Evolutionary conservation across 2,329 filamentous ascomycete genomes (phyloP).

Genomic region (Fusarium illudens): DNA sequence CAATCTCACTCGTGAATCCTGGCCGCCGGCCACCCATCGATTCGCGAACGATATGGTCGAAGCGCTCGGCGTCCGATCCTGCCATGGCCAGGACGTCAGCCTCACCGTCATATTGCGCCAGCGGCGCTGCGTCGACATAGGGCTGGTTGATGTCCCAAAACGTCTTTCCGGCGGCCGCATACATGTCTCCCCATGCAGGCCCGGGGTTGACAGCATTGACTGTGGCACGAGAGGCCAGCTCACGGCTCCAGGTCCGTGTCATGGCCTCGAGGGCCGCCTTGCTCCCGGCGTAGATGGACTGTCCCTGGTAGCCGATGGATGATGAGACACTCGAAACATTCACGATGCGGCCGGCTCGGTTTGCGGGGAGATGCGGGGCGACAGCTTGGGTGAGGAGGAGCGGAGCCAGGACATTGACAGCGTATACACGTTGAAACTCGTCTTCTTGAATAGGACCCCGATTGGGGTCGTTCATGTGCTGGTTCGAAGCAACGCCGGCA

Average conservation of each 20-base stretch:
- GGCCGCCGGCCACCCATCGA: conserved; percentile 48
- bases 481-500: conserved; percentile 76
- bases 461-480: conserved; percentile 64
- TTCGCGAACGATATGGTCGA: conserved; percentile 46
- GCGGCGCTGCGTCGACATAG: conserved; percentile 48
- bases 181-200: conserved; percentile 64
- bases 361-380: conserved; percentile 70
- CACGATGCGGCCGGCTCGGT: conserved; percentile 70
- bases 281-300: conserved; percentile 65
- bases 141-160: conserved; percentile 52
- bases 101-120: conserved; percentile 48
- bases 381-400: conserved; percentile 80
- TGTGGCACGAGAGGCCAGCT: conserved; percentile 61
- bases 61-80: conserved; percentile 45
- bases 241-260: conserved; percentile 66
- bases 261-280: conserved; percentile 68
- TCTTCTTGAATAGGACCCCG: conserved; percentile 62
- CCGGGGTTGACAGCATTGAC: conserved; percentile 68
- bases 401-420: conserved; percentile 83
- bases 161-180: conserved; percentile 47
- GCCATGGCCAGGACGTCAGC: conserved; percentile 42
- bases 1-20: conserved; percentile 63
- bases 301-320: conserved; percentile 62
- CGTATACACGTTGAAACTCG: conserved; percentile 77
- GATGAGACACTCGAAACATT: conserved; percentile 65